These are phyloP conservation scores for Colletotrichum cordylinicola DNA, from an alignment of 2,329 filamentous ascomycete genomes.

Conservation along the genomic window DNA sequence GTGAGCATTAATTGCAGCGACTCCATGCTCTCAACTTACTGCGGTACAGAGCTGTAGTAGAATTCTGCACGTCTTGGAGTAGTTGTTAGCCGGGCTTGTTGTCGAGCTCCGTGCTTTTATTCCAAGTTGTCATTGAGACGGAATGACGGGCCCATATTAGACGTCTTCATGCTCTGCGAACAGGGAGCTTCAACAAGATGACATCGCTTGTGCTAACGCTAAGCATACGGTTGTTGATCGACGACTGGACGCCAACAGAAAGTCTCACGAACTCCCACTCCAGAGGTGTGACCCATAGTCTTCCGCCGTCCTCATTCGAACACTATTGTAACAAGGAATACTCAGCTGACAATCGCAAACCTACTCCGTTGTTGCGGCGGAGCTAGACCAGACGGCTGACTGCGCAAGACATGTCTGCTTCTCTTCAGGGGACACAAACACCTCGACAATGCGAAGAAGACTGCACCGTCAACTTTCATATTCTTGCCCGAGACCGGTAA, in stretches of 20 bases:
- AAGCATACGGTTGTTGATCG: no score
- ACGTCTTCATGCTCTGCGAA: rapidly evolving
- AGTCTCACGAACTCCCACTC: neutral
- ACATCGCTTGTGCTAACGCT: no score
- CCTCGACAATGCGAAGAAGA: no score
- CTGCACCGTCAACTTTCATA: no score
- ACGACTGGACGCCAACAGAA: neutral
- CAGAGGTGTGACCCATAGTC: neutral
- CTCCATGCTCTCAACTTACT: neutral
- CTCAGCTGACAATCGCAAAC: neutral
- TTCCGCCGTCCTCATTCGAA: neutral
- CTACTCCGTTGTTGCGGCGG: neutral
- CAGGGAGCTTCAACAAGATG: neutral
- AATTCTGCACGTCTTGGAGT: neutral
- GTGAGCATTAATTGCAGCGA: neutral
- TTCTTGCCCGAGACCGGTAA: rapidly evolving
- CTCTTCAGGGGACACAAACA: neutral
- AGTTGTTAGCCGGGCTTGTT: neutral
- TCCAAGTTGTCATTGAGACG: rapidly evolving
- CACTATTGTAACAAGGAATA: rapidly evolving
- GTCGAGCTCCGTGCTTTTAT: neutral
- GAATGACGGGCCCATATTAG: neutral
- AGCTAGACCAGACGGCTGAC: neutral
- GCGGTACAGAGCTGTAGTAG: neutral
- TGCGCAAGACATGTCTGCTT: rapidly evolving